Evolutionary conservation across 306 rosid species (phyloP).

Genomic region (Crotalaria pallida): DNA sequence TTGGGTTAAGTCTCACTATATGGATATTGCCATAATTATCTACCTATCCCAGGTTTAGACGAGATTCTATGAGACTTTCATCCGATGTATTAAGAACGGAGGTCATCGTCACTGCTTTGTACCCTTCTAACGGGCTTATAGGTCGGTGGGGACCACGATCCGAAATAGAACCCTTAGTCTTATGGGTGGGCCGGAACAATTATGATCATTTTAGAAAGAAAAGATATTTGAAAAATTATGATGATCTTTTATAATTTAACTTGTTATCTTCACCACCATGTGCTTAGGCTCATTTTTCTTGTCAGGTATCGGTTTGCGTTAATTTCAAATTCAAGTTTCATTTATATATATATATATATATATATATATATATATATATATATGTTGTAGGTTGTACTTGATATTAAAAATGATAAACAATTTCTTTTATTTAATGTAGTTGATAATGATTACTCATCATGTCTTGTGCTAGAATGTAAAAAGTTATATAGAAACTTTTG

Average conservation of each 20-base stretch:
- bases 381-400: slow-evolving; percentile 1
- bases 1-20: no score
- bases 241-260: no score
- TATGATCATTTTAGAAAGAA: not conserved
- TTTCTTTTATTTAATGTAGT: slow-evolving; percentile 6
- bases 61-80: no score
- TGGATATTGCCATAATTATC: no score
- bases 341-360: not conserved
- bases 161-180: no score
- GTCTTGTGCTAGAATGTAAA: slow-evolving; percentile 15
- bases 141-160: no score
- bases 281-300: slow-evolving; percentile 3
- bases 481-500: slow-evolving; percentile 17
- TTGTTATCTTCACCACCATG: not conserved
- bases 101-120: no score
- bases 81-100: no score
- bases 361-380: not conserved
- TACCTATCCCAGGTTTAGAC: no score
- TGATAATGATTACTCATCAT: slow-evolving; percentile 5
- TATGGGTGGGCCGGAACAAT: no score
- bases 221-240: not conserved
- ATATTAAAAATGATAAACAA: not conserved
- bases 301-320: not conserved
- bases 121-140: no score
- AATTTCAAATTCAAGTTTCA: not conserved